Percentiles rank a stretch among this genome's conserved stretches.
Evolutionary conservation across 169 alveolate species (phyloP).

Genomic region (Plasmodium sp.): DNA sequence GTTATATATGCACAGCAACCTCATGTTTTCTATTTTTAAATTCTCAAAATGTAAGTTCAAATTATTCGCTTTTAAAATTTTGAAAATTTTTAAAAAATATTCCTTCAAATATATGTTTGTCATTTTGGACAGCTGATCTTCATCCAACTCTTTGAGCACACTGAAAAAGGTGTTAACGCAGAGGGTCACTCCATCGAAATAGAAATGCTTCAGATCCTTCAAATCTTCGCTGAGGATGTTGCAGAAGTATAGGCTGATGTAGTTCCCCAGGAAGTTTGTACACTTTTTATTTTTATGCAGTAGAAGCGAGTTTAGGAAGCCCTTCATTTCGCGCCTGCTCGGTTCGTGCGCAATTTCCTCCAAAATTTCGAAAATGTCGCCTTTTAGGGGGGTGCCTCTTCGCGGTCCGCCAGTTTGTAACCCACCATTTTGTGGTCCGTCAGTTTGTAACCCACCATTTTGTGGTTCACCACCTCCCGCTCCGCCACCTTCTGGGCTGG

Average conservation of each 20-base stretch:
- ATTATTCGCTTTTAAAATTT: constrained; percentile 61
- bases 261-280: constrained; percentile 47
- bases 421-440: background rate
- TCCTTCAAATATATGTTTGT: constrained; percentile 67
- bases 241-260: constrained; percentile 65
- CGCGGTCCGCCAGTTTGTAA: background rate
- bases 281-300: constrained; percentile 54
- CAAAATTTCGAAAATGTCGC: constrained; percentile 57
- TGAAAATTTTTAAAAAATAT: constrained; percentile 67
- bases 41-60: constrained; percentile 62
- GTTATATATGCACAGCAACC: constrained; percentile 26
- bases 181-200: constrained; percentile 69
- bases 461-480: background rate
- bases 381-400: background rate
- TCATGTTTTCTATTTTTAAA: constrained; percentile 39
- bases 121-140: constrained; percentile 62
- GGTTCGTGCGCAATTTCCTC: constrained; percentile 17
- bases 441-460: background rate
- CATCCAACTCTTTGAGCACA: constrained; percentile 52
- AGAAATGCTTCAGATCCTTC: constrained; percentile 33
- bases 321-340: constrained; percentile 53
- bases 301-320: constrained; percentile 41
- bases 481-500: background rate
- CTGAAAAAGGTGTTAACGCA: constrained; percentile 59
- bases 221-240: constrained; percentile 69